Base-by-base conservation (phyloP, 192 early-diverging fungal species). In the Backusella tarrabulga region DNA sequence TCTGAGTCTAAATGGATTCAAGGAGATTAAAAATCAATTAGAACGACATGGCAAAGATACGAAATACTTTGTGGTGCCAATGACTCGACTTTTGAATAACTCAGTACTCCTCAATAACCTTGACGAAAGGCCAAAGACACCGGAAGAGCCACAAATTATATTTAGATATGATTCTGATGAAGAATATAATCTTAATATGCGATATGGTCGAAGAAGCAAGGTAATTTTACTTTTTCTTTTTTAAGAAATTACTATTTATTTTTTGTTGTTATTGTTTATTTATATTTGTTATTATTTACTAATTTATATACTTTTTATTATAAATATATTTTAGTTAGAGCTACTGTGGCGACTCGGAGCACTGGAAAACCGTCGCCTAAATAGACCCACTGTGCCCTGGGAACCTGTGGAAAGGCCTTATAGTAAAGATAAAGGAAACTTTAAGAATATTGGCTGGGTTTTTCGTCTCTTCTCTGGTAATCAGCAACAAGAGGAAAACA, bases 131-230 rank as follows among this genome's bases (percentile, higher is more conserved):
- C 89, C 89, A 15, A 83, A 84, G 41, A 83, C 89, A 2, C 86
- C 86, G 17, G 89, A 90, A 68, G 89, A 90, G 36, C 89, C 89
- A 0, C 89, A 90, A 68, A 85, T 90, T 17, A 87, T 90, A 26
- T 89, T 90, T 68, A 73, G 88, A 12, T 76, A 88, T 77, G 88
- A 89, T 66, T 83, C 88, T 23, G 75, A 75, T 6, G 87, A 89
- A 74, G 80, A 80, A 6, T 90, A 89, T 69, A 88, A 89, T 68
- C 77, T 81, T 12, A 80, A 87, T 44, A 90, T 90, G 89, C 81
- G 89, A 50, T 90, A 90, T 75, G 89, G 89, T 29, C 80, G 89
- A 32, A 81, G 89, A 73, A 86, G 85, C 69, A 90, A 90, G 88
- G 89, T 90, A 86, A 56, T 36, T 46, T 46, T 1, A 35, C 32